Percentiles rank a stretch among this genome's conserved stretches.
Conservation (phyloP, 1,284 basidiomycete genomes). For the Leccinum pachyderme region DNA sequence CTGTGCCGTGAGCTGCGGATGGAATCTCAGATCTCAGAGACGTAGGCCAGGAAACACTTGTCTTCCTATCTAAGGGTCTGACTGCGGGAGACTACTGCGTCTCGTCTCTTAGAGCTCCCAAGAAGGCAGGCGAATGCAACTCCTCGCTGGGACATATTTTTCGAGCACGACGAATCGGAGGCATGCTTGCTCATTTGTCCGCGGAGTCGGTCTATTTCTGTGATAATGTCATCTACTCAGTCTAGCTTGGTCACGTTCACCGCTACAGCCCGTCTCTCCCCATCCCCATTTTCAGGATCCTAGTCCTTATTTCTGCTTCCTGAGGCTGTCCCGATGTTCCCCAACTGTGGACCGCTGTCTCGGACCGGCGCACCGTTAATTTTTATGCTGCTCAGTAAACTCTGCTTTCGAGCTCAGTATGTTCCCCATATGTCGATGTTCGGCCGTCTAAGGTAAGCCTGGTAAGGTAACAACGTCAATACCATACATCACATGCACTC, state of each 20-base stretch:
- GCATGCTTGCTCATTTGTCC: neutral
- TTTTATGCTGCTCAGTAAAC: neutral
- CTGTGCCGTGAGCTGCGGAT: neutral
- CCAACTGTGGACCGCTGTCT: neutral
- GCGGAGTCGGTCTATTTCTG: neutral
- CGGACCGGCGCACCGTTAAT: neutral
- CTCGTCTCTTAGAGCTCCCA: neutral
- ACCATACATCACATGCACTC: neutral
- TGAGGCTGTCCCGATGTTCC: neutral
- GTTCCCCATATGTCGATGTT: neutral
- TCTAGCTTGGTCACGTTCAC: neutral
- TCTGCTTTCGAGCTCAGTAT: neutral
- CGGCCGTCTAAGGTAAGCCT: neutral
- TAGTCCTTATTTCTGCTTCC: neutral
- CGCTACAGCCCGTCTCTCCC: neutral
- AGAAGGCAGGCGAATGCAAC: neutral
- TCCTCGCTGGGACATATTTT: neutral
- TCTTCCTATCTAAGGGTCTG: too few relatives aligned
- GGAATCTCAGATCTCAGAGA: neutral
- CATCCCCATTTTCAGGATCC: neutral
- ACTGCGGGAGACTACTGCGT: neutral
- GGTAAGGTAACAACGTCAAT: neutral
- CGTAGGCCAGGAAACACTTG: neutral
- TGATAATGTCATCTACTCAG: neutral
- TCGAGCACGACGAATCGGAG: neutral